Evolutionary conservation across 306 rosid genomes (phyloP).

Genomic region (Sindora glabra): DNA sequence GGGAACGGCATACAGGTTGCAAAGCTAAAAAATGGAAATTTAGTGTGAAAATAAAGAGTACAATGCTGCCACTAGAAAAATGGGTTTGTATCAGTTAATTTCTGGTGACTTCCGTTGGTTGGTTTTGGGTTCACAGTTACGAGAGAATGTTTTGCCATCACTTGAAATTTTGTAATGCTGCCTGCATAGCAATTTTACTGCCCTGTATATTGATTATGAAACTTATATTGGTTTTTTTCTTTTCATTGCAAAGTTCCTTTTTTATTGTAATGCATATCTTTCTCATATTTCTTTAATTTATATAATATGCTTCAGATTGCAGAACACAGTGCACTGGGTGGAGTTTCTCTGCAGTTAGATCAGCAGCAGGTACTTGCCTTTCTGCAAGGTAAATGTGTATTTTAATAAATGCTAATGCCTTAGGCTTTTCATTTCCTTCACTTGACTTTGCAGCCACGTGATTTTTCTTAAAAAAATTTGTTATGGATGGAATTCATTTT

Average conservation of each 20-base stretch:
- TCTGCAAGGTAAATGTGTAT: slow-evolving; percentile 56
- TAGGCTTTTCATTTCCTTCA: too few relatives aligned
- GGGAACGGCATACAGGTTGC: slow-evolving; percentile 95
- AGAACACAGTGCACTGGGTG: slow-evolving; percentile 45
- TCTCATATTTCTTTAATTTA: slow-evolving; percentile 21
- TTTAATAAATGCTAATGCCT: too few relatives aligned
- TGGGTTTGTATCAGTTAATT: slow-evolving; percentile 63
- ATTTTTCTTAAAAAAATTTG: slow-evolving; percentile 10
- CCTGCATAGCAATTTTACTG: not conserved
- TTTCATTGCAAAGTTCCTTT: not conserved
- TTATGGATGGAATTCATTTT: slow-evolving; percentile 11
- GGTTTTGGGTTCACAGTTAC: slow-evolving; percentile 8
- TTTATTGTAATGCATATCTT: not conserved
- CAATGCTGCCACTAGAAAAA: slow-evolving; percentile 81
- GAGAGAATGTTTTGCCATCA: not conserved
- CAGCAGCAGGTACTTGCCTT: slow-evolving; percentile 59
- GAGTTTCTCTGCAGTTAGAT: slow-evolving; percentile 45
- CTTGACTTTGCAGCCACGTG: not conserved
- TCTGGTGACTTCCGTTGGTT: not conserved
- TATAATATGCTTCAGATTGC: slow-evolving; percentile 43
- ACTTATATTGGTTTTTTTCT: too few relatives aligned
- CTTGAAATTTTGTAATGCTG: not conserved
- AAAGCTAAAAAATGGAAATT: slow-evolving; percentile 96
- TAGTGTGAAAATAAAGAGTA: slow-evolving; percentile 85
- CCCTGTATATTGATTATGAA: too few relatives aligned